A percentile compares a stretch with the other conserved stretches of the same genome.
Evolutionary conservation across 345 rosid species (phyloP).

Genomic region (Melaleuca quinquenervia): DNA sequence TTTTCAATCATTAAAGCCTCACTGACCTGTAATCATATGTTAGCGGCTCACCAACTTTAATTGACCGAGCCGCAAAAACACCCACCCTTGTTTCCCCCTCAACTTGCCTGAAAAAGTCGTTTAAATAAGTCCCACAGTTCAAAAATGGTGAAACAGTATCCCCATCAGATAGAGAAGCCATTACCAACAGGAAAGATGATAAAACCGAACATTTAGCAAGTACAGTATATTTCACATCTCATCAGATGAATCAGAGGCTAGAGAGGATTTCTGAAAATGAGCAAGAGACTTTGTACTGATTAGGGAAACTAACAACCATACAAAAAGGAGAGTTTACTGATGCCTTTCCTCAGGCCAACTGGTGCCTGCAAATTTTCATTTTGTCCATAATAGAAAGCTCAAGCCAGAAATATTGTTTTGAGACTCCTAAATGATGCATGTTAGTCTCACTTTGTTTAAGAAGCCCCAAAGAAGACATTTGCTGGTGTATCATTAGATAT

Average conservation of each 20-base stretch:
- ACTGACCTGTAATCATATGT: constrained; percentile 89
- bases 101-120: constrained; percentile 46
- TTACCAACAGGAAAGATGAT: not conserved
- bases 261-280: not conserved
- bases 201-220: not conserved
- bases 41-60: constrained; percentile 71
- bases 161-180: not conserved
- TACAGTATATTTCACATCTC: not conserved
- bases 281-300: not conserved
- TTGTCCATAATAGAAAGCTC: not conserved
- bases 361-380: not conserved
- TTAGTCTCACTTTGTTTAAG: not conserved
- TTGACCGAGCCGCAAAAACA: constrained; percentile 78
- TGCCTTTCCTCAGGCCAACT: not conserved
- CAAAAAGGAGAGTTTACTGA: not conserved
- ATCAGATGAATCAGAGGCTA: not conserved
- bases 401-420: not conserved
- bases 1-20: not conserved
- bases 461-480: not conserved
- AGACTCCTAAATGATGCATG: not conserved
- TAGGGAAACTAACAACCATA: not conserved
- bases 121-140: not conserved
- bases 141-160: not conserved
- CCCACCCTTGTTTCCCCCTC: constrained; percentile 92
- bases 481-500: not conserved